phyloP scores from a whole-genome alignment of 139 green algal genomes.

The Picochlorum sp. region DNA sequence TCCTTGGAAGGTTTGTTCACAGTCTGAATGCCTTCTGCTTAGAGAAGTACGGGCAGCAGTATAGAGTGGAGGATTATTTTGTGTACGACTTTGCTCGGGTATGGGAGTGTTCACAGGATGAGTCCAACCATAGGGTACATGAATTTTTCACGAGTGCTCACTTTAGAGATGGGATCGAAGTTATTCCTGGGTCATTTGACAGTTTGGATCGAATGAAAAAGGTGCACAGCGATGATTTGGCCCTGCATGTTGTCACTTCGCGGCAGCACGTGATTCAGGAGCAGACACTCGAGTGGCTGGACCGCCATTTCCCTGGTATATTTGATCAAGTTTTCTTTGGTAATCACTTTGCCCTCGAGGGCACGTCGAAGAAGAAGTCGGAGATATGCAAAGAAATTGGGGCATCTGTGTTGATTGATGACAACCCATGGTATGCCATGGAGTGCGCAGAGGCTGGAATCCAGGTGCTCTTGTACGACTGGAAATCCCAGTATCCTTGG shows the following conservation, averaged over 20 bases:
- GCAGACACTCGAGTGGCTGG: constrained; percentile 78
- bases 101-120: constrained; percentile 76
- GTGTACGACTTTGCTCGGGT: constrained; percentile 90
- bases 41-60: constrained; percentile 65
- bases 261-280: constrained; percentile 87
- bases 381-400: constrained; percentile 79
- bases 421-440: constrained; percentile 85
- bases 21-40: constrained; percentile 73
- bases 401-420: constrained; percentile 83
- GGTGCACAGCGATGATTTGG: constrained; percentile 21
- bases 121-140: constrained; percentile 80
- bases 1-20: constrained; percentile 76
- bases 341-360: constrained; percentile 90
- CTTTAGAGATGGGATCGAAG: constrained; percentile 78
- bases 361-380: constrained; percentile 63
- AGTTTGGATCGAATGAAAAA: constrained; percentile 49
- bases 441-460: constrained; percentile 82
- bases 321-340: constrained; percentile 84
- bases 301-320: constrained; percentile 60
- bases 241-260: constrained; percentile 86
- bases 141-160: constrained; percentile 87
- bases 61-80: constrained; percentile 67
- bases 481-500: constrained; percentile 76
- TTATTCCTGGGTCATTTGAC: constrained; percentile 76
- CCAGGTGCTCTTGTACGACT: constrained; percentile 89